Evolutionary conservation across 306 rosid species (phyloP), one percentile per base, ranked within the genome.

Genomic region (Cucurbita maxima): DNA sequence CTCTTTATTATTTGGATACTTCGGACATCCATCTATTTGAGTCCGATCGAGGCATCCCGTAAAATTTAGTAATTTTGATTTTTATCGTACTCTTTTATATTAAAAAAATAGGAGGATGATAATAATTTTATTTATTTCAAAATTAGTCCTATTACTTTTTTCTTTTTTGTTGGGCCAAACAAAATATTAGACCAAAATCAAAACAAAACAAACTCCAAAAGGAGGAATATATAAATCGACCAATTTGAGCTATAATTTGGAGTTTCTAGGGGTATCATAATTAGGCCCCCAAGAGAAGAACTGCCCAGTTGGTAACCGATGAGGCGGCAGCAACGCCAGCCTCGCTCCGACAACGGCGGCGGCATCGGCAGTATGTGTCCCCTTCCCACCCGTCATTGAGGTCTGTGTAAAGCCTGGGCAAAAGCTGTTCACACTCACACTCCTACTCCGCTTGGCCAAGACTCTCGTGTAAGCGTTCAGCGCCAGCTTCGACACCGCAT

Each of bases 361-460:
- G 0, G 76, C 79, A 5, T 80, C 82, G 0, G 97, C 86, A 0
- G 97, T 74, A 82, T 87, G 99, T 0, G 81, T 80, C 5, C 97
- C 99, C 36, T 79, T 81, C 0, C 90, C 96, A 9, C 84, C 78
- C 0, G 99, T 94, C 99, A 91, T 94, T 1, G 96, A 77, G 0
- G 97, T 94, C 75, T 84, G 88, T 12, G 97, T 94, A 81, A 86
- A 94, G 16, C 99, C 99, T 5, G 99, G 99, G 61, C 99, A 94
- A 20, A 81, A 85, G 78, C 96, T 75, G 20, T 89, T 94, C 47
- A 82, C 89, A 44, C 91, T 85, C 53, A 85, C 18, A 4, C 13
- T 50, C 44, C 83, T 83, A 25, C 25, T 25, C 6, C 85, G 83
- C 82, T 81, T 87, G 0, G 96, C 95, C 66, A 94, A 79, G 8